Conservation (phyloP, 2,329 filamentous ascomycete species). For the Xylaria sp. region DNA sequence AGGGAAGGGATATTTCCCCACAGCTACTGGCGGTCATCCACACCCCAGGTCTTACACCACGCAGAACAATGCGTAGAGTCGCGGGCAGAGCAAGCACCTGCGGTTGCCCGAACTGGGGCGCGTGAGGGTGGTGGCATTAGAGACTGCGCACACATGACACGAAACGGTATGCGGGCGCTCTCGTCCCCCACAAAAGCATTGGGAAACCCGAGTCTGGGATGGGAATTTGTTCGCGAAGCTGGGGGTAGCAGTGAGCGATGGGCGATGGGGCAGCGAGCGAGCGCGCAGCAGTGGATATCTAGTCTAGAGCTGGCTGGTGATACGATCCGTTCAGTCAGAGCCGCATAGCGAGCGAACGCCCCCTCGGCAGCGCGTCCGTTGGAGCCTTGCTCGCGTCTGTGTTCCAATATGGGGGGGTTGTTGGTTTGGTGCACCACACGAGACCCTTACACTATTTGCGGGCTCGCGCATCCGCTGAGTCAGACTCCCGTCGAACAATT, state of each 20-base stretch:
- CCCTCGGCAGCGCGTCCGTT: not conserved
- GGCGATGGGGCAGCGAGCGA: not conserved
- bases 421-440: not conserved
- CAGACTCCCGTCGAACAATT: slow-evolving; percentile 1
- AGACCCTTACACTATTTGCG: too few species aligned
- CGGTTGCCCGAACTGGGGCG: not conserved
- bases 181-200: slow-evolving; percentile 1
- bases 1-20: slow-evolving; percentile 7
- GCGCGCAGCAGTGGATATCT: not conserved
- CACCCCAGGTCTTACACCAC: slow-evolving; percentile 9
- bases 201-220: not conserved
- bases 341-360: too few species aligned
- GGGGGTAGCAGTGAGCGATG: slow-evolving; percentile 12
- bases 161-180: slow-evolving; percentile 4
- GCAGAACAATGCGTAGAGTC: not conserved
- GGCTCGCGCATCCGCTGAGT: slow-evolving; percentile 18
- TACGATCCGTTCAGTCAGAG: too few species aligned
- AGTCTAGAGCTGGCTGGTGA: too few species aligned
- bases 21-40: slow-evolving; percentile 1
- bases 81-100: not conserved
- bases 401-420: not conserved
- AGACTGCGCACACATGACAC: slow-evolving; percentile 21
- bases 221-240: not conserved
- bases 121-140: slow-evolving; percentile 10
- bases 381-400: slow-evolving; percentile 8